Base-by-base conservation (phyloP, 2,329 filamentous ascomycete species). In the Phialocephala sp. region DNA sequence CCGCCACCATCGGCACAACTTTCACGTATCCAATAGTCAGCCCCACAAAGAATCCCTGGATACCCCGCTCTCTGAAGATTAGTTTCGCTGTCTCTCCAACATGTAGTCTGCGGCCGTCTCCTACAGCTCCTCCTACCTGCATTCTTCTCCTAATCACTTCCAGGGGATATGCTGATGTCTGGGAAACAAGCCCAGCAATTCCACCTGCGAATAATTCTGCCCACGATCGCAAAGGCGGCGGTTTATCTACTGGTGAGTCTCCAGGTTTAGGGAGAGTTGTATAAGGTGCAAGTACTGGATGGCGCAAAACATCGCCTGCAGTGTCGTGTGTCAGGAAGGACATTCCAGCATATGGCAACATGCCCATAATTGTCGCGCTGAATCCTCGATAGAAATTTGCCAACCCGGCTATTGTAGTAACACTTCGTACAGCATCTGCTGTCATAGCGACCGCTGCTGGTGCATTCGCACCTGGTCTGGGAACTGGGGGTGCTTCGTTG, bases 321-420 rank as follows among this genome's bases (percentile, higher is more conserved):
- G 92, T 93, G 78, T 99, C 95, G 80, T 99, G 95, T 0, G 93
- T 97, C 47, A 99, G 85, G 80, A 99, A 99, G 0, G 93, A 97
- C 75, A 96, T 90, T 73, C 95, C 95, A 0, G 95, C 95, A 75
- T 99, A 99, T 0, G 95, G 95, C 0, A 99, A 82, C 94, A 99
- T 99, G 72, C 95, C 95, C 66, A 96, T 83, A 5, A 99, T 79
- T 0, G 95, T 98, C 0, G 94, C 92, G 0, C 89, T 87, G 78
- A 99, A 99, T 59, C 95, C 95, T 58, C 95, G 89, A 79, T 97
- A 99, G 78, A 99, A 99, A 78, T 99, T 99, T 63, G 87, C 79
- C 0, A 98, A 77, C 4, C 94, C 94, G 12, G 84, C 85, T 32
- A 82, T 83, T 0, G 91, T 89, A 0, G 85, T 82, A 0, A 85